Conservation (phyloP, 371 early-diverging fungal genomes). For the Synchytrium microbalum region DNA sequence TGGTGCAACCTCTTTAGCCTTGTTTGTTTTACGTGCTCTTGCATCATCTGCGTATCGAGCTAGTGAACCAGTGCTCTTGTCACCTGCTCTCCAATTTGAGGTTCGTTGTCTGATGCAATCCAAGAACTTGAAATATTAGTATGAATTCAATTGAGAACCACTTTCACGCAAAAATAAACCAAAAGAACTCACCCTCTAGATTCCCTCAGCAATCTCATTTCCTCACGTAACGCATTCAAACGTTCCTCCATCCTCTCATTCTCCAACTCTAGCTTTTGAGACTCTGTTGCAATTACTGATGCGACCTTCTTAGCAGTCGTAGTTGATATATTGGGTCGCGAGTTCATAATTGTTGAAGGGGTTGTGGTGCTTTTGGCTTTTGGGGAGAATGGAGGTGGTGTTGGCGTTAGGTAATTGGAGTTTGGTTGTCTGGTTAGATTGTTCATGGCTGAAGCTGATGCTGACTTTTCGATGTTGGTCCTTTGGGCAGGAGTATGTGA, state of each 20-base stretch:
- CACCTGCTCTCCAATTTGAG: neutral
- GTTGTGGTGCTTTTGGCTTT: too few species aligned
- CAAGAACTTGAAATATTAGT: neutral
- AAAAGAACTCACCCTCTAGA: neutral
- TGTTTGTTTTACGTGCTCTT: neutral
- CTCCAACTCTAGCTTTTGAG: conserved; percentile 19
- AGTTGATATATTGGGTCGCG: too few species aligned
- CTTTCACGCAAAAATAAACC: neutral
- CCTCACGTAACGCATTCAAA: conserved; percentile 16
- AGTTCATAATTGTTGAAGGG: too few species aligned
- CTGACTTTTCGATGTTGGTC: too few species aligned
- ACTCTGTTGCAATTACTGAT: neutral
- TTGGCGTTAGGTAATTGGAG: too few species aligned
- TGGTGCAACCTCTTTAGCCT: neutral
- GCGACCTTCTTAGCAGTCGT: too few species aligned
- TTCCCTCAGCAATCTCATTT: neutral
- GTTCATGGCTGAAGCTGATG: too few species aligned
- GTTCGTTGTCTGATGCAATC: neutral
- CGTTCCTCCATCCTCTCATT: conserved; percentile 27
- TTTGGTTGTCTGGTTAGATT: too few species aligned
- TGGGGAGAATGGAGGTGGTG: too few species aligned
- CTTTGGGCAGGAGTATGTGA: too few species aligned
- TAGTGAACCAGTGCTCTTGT: neutral
- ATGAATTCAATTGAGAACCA: neutral
- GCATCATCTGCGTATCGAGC: neutral